A percentile compares a stretch with the other conserved stretches of the same genome.
These are phyloP conservation scores for Neobulgaria alba DNA, from an alignment of 2,329 filamentous ascomycete species.

Conservation along the genomic window DNA sequence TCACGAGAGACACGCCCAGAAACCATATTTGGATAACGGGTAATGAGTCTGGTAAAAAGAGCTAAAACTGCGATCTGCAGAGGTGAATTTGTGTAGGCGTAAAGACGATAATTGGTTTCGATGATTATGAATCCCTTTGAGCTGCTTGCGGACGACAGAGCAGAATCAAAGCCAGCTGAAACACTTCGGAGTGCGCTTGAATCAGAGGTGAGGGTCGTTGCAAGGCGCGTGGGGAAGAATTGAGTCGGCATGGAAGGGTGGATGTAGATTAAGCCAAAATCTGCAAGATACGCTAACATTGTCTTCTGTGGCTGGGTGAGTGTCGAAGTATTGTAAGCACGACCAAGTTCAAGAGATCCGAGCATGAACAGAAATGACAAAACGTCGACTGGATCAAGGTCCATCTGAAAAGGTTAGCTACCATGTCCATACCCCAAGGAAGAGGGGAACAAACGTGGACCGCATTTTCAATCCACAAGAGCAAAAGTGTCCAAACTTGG, in stretches of 20 bases:
- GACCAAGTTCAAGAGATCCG: slow-evolving; percentile 83
- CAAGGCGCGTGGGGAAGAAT: slow-evolving; percentile 86
- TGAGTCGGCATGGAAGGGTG: slow-evolving; percentile 48
- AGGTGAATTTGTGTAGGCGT: slow-evolving; percentile 91
- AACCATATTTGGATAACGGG: slow-evolving; percentile 90
- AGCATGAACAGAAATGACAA: slow-evolving; percentile 94
- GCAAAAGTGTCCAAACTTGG: slow-evolving; percentile 90
- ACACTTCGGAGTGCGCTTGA: slow-evolving; percentile 61
- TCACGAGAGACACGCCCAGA: slow-evolving; percentile 84
- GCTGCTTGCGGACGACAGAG: slow-evolving; percentile 36
- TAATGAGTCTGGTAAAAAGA: slow-evolving; percentile 79
- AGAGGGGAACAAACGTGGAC: slow-evolving; percentile 40
- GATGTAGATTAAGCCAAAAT: slow-evolving; percentile 86
- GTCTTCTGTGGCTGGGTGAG: slow-evolving; percentile 73
- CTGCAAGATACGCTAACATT: slow-evolving; percentile 83
- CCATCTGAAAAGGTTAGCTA: slow-evolving; percentile 28
- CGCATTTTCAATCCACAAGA: slow-evolving; percentile 85
- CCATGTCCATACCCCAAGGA: neutral
- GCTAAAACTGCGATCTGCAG: slow-evolving; percentile 90
- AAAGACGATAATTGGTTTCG: slow-evolving; percentile 95
- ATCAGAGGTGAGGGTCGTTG: slow-evolving; percentile 80
- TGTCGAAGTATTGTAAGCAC: slow-evolving; percentile 79
- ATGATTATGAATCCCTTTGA: slow-evolving; percentile 82
- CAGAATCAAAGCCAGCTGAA: slow-evolving; percentile 59
- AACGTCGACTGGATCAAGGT: slow-evolving; percentile 85